Evolutionary conservation across 2,329 filamentous ascomycete genomes (phyloP).

Genomic region (Scedosporium dehoogii): DNA sequence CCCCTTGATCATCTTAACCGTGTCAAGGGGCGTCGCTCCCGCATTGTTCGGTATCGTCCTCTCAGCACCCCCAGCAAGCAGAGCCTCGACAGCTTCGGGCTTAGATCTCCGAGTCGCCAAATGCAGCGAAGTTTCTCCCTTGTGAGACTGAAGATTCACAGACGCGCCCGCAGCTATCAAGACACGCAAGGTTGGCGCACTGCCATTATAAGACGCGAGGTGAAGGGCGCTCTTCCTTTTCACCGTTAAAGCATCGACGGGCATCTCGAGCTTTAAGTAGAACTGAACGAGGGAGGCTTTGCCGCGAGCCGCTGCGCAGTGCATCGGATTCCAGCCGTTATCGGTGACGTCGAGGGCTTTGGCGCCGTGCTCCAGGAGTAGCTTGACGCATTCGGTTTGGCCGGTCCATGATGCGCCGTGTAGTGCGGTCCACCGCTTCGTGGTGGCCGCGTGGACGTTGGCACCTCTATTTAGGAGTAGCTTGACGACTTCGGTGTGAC

Average conservation of each 20-base stretch:
- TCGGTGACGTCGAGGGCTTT: background rate
- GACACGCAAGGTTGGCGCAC: background rate
- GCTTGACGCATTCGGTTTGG: constrained; percentile 3
- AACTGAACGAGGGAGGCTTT: background rate
- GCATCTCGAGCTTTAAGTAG: background rate
- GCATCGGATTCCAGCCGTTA: background rate
- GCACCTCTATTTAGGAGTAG: background rate
- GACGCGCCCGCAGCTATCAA: background rate
- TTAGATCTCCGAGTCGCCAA: background rate
- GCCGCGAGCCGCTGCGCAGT: background rate
- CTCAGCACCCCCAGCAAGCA: background rate
- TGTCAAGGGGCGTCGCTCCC: background rate
- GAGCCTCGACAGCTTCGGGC: background rate
- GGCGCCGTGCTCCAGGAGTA: background rate
- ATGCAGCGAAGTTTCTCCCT: constrained; percentile 1
- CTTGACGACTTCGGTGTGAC: constrained; percentile 1
- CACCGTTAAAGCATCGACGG: background rate
- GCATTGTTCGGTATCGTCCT: background rate
- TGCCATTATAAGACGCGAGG: background rate
- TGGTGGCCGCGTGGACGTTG: background rate
- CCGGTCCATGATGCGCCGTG: constrained; percentile 1
- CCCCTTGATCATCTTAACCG: background rate
- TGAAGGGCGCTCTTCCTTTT: background rate
- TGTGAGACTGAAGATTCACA: background rate
- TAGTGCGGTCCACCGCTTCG: background rate